Conservation (phyloP, 2,329 filamentous ascomycete species). For the Pseudocercospora fijiensis region DNA sequence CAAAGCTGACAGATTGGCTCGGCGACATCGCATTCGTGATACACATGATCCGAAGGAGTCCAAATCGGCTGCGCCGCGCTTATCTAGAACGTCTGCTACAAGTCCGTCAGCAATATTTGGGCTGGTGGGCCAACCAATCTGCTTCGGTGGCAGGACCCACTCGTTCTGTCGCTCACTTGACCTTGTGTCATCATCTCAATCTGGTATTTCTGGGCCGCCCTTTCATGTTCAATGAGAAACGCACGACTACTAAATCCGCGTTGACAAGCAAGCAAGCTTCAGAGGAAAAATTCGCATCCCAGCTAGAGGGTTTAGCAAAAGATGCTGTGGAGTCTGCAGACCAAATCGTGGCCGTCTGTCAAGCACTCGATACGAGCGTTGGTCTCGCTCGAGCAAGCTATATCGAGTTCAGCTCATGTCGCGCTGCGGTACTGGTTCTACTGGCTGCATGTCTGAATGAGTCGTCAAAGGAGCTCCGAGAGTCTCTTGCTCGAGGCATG, state of each 20-base stretch:
- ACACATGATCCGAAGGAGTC: slow-evolving; percentile 18
- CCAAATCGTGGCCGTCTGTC: slow-evolving; percentile 33
- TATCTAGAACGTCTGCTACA: slow-evolving; percentile 21
- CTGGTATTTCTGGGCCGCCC: slow-evolving; percentile 22
- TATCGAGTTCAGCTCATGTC: slow-evolving; percentile 41
- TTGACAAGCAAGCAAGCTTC: background rate
- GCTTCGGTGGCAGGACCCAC: background rate
- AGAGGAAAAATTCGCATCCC: slow-evolving; percentile 4
- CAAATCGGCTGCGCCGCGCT: slow-evolving; percentile 15
- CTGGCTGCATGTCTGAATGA: slow-evolving; percentile 38
- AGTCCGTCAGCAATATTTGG: slow-evolving; percentile 17
- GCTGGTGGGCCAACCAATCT: slow-evolving; percentile 16
- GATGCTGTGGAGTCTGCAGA: slow-evolving; percentile 35
- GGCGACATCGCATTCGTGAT: slow-evolving; percentile 20
- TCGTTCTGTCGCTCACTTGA: slow-evolving; percentile 18
- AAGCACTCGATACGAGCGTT: slow-evolving; percentile 27
- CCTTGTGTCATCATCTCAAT: slow-evolving; percentile 19
- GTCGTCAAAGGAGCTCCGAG: slow-evolving; percentile 28
- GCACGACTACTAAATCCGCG: background rate
- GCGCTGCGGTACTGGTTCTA: slow-evolving; percentile 39
- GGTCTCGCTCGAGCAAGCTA: slow-evolving; percentile 40
- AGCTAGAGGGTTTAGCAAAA: slow-evolving; percentile 23
- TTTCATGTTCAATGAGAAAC: slow-evolving; percentile 19
- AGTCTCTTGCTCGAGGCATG: slow-evolving; percentile 32
- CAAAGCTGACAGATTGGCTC: slow-evolving; percentile 21